Evolutionary conservation across 2,329 filamentous ascomycete species (phyloP).

Genomic region (Drechmeria coniospora): DNA sequence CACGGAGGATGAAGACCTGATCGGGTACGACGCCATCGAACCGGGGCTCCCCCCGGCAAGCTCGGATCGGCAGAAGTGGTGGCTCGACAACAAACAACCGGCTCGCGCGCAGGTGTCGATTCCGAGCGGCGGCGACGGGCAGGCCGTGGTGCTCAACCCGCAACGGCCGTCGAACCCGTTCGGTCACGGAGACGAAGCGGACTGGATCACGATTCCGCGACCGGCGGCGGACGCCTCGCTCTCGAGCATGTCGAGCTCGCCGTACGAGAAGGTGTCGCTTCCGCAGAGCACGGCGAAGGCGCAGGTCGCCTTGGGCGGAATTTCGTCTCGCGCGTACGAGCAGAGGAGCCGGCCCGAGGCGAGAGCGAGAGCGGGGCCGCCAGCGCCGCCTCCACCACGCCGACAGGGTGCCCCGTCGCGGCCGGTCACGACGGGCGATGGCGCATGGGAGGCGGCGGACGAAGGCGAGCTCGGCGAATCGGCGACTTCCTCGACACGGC

Average conservation of each 20-base stretch:
- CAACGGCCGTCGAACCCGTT: constrained; percentile 72
- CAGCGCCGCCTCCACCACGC: constrained; percentile 30
- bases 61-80: constrained; percentile 56
- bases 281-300: too few relatives aligned
- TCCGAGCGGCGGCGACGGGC: constrained; percentile 34
- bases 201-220: constrained; percentile 61
- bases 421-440: constrained; percentile 5
- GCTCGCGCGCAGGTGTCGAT: constrained; percentile 58
- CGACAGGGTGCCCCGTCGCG: constrained; percentile 20
- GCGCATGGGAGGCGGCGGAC: constrained; percentile 9
- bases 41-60: constrained; percentile 57
- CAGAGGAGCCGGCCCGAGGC: constrained; percentile 7
- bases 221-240: constrained; percentile 37
- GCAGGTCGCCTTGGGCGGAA: too few relatives aligned
- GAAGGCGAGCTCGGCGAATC: too few relatives aligned
- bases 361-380: constrained; percentile 16
- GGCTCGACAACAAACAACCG: constrained; percentile 54
- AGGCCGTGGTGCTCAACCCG: constrained; percentile 53
- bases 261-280: constrained; percentile 41
- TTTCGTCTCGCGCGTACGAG: too few relatives aligned
- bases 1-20: constrained; percentile 63
- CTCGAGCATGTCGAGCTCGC: constrained; percentile 42
- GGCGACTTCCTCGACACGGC: constrained; percentile 19
- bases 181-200: constrained; percentile 53
- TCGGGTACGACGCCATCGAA: constrained; percentile 70